A percentile compares a stretch with the other conserved stretches of the same genome.
These are phyloP conservation scores for Neocallimastix lanati DNA, from an alignment of 192 early-diverging fungal genomes.

Conservation along the genomic window DNA sequence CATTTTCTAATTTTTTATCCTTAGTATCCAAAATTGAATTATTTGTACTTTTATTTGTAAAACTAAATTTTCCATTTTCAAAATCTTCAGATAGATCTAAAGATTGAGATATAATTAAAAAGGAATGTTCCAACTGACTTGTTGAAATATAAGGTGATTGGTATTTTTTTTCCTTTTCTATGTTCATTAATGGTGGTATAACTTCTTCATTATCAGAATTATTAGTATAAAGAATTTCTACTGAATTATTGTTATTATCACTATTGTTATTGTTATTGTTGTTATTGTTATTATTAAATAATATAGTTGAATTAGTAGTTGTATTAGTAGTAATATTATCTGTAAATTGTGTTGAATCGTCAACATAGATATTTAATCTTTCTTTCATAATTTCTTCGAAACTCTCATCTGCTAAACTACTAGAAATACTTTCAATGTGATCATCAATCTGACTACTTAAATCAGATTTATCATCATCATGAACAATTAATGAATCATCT, in stretches of 20 bases:
- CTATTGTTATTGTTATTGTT: not conserved
- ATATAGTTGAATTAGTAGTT: too few relatives aligned
- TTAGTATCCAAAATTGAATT: not conserved
- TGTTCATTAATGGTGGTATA: not conserved
- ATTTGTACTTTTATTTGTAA: not conserved
- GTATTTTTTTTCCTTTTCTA: not conserved
- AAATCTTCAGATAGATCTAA: not conserved
- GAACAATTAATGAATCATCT: not conserved
- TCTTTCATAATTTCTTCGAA: not conserved
- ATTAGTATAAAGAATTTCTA: not conserved
- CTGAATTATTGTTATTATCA: not conserved
- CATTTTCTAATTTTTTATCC: not conserved
- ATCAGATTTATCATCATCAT: not conserved
- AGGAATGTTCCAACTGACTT: not conserved
- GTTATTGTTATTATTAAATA: not conserved
- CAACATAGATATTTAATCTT: not conserved
- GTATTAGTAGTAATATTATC: too few relatives aligned
- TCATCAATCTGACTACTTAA: not conserved
- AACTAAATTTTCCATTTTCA: not conserved
- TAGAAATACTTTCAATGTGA: not conserved
- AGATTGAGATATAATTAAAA: not conserved
- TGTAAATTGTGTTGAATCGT: not conserved
- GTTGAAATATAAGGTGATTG: not conserved
- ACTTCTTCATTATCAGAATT: not conserved
- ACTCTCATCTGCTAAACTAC: not conserved